phyloP scores from a whole-genome alignment of 2,329 filamentous ascomycete genomes.

The Cladophialophora exuberans region DNA sequence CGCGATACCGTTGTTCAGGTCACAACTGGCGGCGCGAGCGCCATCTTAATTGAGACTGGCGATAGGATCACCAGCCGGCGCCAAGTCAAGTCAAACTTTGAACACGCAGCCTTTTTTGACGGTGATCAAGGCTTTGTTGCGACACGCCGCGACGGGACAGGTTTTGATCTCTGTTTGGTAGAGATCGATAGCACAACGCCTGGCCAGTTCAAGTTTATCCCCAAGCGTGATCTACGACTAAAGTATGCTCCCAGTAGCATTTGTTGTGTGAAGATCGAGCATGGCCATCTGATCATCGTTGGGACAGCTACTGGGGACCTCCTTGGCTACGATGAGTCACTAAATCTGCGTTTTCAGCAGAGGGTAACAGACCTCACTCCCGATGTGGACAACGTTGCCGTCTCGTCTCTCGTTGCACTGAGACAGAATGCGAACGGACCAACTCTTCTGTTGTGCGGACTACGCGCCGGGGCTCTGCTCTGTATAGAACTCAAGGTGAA shows the following conservation, averaged over 20 bases:
- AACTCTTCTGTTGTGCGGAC: constrained; percentile 45
- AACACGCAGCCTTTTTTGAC: constrained; percentile 14
- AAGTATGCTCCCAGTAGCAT: constrained; percentile 12
- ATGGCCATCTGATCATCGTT: constrained; percentile 40
- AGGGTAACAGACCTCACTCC: constrained; percentile 29
- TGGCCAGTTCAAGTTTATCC: neutral
- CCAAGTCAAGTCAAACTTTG: constrained; percentile 1
- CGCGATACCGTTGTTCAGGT: constrained; percentile 46
- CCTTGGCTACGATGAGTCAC: constrained; percentile 36
- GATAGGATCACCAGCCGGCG: neutral
- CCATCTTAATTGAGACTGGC: constrained; percentile 9
- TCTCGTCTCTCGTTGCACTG: constrained; percentile 39
- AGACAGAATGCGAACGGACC: constrained; percentile 16
- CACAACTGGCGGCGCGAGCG: constrained; percentile 34
- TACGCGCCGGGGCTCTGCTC: constrained; percentile 50
- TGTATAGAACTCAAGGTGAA: constrained; percentile 39
- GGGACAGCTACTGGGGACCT: constrained; percentile 45
- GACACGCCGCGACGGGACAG: neutral
- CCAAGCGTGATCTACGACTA: neutral
- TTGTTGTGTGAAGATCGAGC: constrained; percentile 10
- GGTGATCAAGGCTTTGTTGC: constrained; percentile 11
- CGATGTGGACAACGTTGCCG: constrained; percentile 41
- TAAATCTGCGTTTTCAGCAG: constrained; percentile 14
- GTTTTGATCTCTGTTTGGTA: constrained; percentile 16
- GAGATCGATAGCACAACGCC: constrained; percentile 1